Evolutionary conservation across 257 asterid species (phyloP), one percentile per base, ranked within the genome.

Genomic region (Salvia rosmarinus): DNA sequence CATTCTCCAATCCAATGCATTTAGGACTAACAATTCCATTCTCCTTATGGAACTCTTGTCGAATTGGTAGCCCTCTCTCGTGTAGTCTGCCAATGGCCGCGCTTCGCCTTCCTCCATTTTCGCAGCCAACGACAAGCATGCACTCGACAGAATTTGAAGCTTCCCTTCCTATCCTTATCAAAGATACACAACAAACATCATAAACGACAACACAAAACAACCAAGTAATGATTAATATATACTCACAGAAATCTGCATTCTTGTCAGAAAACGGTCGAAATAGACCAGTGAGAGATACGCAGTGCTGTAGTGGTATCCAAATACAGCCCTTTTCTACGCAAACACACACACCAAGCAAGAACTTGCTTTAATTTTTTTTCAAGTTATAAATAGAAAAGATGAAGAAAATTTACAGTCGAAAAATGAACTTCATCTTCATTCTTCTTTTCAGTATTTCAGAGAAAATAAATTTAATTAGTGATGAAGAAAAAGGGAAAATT

Each of bases 1-100:
- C 87, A 86, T 84, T 55, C 68, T 84, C 91, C 89, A 84, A n/a
- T 71, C 89, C 79, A 84, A 51, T 0, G 79, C 52, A 20, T 40
- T 20, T 11, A 82, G 59, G 10, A 86, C 82, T 47, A 76, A 21
- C 8, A 84, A 35, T 72, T 86, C 89, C 89, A 86, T 84, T 69
- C 51, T 80, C 58, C 64, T 76, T 39, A 84, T 67, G 1, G 58
- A 51, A 39, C 32, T 68, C 12, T 35, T 44, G 77, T 25, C 58
- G 52, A 72, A 80, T 34, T 63, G 49, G 34, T 68, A 75, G 0
- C 71, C 87, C 44, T 80, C 77, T 0, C 52, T 44, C 6, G 20
- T 39, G 35, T 75, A 75, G 8, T 75, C 65, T 0, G 60, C 46
- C 3, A 82, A 67, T n/a, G 72, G 39, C 4, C 69, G 47, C 8